Evolutionary conservation across 2,329 filamentous ascomycete species (phyloP).

Genomic region (Cryphonectria japonica): DNA sequence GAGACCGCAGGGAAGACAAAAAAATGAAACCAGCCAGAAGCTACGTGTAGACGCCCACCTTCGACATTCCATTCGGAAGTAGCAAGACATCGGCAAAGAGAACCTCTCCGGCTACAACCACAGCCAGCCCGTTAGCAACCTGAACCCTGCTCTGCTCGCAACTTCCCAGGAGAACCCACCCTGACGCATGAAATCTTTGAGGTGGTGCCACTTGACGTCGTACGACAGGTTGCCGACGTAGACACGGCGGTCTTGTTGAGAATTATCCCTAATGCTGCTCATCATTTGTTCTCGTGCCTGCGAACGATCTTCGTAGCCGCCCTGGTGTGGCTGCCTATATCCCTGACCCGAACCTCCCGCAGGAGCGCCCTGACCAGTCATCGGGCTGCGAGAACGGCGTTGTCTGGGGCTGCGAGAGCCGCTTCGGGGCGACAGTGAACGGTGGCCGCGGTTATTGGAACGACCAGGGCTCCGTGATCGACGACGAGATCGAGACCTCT

Average conservation of each 20-base stretch:
- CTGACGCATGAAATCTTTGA: conserved; percentile 99
- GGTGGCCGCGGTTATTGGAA: conserved; percentile 68
- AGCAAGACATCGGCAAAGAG: conserved; percentile 99
- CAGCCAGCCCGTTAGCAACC: conserved; percentile 43
- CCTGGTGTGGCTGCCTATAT: conserved; percentile 71
- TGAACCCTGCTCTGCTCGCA: conserved; percentile 30
- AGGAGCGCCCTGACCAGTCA: conserved; percentile 73
- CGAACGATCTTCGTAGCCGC: conserved; percentile 80
- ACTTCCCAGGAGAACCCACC: conserved; percentile 62
- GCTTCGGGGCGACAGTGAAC: conserved; percentile 56
- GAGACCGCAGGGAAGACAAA: conserved; percentile 64
- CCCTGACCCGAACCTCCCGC: conserved; percentile 71
- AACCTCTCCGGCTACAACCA: conserved; percentile 85
- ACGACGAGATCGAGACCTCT: conserved; percentile 80
- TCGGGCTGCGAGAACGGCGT: conserved; percentile 84
- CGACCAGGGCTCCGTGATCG: conserved; percentile 83
- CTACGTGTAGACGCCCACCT: conserved; percentile 97
- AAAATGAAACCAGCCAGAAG: conserved; percentile 83
- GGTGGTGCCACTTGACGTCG: conserved; percentile 99
- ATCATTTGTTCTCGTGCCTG: conserved; percentile 94
- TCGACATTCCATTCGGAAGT: conserved; percentile 99
- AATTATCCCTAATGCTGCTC: conserved; percentile 89
- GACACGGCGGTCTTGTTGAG: conserved; percentile 98
- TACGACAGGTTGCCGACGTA: conserved; percentile 99
- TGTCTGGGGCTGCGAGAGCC: conserved; percentile 52